Percentiles rank a stretch among this genome's conserved stretches.
Evolutionary conservation across 345 rosid genomes (phyloP).

Genomic region (Lumnitzera racemosa): DNA sequence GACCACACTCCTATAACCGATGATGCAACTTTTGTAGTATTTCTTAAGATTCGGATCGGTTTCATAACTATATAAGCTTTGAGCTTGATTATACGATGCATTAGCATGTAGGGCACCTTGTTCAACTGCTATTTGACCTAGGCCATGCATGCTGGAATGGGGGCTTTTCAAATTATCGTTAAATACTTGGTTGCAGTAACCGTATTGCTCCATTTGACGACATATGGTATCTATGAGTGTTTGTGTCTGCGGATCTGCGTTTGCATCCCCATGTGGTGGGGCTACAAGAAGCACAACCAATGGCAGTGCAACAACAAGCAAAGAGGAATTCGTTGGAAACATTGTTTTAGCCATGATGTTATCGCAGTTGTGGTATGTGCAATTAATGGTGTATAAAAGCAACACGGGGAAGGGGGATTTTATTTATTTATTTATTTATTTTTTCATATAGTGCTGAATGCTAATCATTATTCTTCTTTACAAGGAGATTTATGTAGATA

Average conservation of each 20-base stretch:
- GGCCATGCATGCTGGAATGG: neutral
- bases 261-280: no score
- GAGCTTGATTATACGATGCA: neutral
- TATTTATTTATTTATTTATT: no score
- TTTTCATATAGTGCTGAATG: no score
- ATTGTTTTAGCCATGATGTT: no score
- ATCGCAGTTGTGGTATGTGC: neutral
- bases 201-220: slow-evolving; percentile 7
- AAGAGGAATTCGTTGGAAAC: no score
- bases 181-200: slow-evolving; percentile 6
- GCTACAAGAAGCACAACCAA: no score
- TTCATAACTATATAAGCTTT: neutral
- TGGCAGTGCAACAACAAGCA: no score
- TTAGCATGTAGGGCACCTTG: slow-evolving; percentile 1
- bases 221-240: slow-evolving; percentile 2
- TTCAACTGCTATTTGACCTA: slow-evolving; percentile 3
- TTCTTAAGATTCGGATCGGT: neutral
- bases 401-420: neutral
- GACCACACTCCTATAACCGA: no score
- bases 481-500: neutral
- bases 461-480: neutral
- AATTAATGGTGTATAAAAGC: neutral
- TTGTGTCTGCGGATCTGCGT: neutral
- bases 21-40: neutral
- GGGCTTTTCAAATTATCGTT: neutral